Evolutionary conservation across 2,329 filamentous ascomycete genomes (phyloP).

Genomic region (Chalaropsis ovoidea): DNA sequence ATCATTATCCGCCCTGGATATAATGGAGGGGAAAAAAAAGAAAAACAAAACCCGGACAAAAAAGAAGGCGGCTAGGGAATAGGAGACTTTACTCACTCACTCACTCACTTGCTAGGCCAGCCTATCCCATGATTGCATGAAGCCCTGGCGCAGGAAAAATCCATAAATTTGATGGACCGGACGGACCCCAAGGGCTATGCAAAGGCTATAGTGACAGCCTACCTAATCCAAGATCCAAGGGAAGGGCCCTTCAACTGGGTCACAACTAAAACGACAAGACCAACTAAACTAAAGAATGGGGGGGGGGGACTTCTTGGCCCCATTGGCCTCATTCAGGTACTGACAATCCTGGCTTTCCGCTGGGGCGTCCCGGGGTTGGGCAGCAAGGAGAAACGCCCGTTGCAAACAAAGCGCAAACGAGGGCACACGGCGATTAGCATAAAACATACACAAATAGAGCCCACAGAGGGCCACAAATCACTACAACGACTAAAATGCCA

Average conservation of each 20-base stretch:
- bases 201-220: conserved; percentile 4
- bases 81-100: no score
- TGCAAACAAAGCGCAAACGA: conserved; percentile 5
- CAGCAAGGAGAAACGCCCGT: neutral
- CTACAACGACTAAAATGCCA: neutral
- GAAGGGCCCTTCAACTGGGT: neutral
- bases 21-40: neutral
- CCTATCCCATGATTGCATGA: neutral
- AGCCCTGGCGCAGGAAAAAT: neutral
- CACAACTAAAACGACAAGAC: neutral
- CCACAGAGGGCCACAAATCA: neutral
- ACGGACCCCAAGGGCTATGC: conserved; percentile 12
- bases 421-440: neutral
- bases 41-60: neutral
- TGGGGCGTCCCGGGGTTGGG: conserved; percentile 3
- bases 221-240: neutral
- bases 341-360: conserved; percentile 4
- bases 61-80: conserved; percentile 4
- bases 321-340: conserved; percentile 11
- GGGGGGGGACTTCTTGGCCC: neutral
- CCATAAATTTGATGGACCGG: neutral
- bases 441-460: neutral
- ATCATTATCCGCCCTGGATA: conserved; percentile 3
- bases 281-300: conserved; percentile 2
- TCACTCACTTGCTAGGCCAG: neutral